These are phyloP conservation scores for Aeminium ludgeri DNA, from an alignment of 495 filamentous ascomycete species.

Conservation along the genomic window DNA sequence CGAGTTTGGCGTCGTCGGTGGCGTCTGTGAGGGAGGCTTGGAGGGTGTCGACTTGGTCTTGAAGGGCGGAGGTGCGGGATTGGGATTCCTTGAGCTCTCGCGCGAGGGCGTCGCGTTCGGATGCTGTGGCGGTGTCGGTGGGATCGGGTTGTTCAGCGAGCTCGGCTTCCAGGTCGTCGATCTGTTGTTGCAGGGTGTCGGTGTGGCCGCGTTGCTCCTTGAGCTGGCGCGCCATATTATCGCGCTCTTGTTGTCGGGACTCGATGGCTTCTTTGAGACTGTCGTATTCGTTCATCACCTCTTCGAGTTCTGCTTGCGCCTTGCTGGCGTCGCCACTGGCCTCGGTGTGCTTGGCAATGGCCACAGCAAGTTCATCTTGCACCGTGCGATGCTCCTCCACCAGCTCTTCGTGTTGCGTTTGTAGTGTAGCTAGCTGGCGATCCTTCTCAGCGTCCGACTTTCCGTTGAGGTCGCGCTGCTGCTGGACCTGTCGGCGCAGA, in stretches of 20 bases:
- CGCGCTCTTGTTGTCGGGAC: constrained; percentile 8
- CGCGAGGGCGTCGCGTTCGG: constrained; percentile 27
- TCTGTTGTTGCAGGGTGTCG: constrained; percentile 20
- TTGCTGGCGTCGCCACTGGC: constrained; percentile 20
- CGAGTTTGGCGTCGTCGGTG: not conserved
- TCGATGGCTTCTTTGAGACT: constrained; percentile 7
- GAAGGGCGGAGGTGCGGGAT: too few relatives aligned
- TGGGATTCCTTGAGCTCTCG: too few relatives aligned
- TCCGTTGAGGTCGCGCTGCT: constrained; percentile 74
- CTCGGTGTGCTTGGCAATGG: constrained; percentile 22
- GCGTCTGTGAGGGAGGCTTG: not conserved
- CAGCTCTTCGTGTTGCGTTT: constrained; percentile 24
- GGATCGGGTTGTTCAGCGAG: not conserved
- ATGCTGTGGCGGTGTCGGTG: constrained; percentile 4
- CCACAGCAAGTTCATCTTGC: constrained; percentile 18
- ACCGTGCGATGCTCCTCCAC: constrained; percentile 17
- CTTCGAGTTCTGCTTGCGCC: constrained; percentile 9
- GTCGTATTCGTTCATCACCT: constrained; percentile 12
- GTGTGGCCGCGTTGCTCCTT: constrained; percentile 18
- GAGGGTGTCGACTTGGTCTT: too few relatives aligned
- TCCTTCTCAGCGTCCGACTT: constrained; percentile 43
- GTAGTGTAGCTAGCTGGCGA: constrained; percentile 32
- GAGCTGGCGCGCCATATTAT: constrained; percentile 4
- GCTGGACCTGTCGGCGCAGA: constrained; percentile 72
- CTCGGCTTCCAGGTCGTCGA: constrained; percentile 14